Evolutionary conservation across 2,329 filamentous ascomycete species (phyloP).

Genomic region (Fusarium musae): DNA sequence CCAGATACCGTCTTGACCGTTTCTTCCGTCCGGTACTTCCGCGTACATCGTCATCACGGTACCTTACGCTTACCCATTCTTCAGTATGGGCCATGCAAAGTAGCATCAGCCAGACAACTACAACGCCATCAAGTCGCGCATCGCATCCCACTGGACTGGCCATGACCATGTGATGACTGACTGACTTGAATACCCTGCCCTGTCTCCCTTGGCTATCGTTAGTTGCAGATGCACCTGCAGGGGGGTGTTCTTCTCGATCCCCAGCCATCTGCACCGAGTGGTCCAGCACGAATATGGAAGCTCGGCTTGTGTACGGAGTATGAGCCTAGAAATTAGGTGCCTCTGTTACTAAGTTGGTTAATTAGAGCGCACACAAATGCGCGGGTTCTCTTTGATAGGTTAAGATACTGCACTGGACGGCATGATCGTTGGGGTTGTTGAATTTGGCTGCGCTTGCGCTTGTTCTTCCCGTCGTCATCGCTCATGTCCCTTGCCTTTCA

Average conservation of each 20-base stretch:
- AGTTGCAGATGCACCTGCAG: conserved; percentile 41
- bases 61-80: conserved; percentile 12
- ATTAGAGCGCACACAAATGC: conserved; percentile 36
- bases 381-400: neutral
- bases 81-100: conserved; percentile 8
- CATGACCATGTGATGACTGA: conserved; percentile 40
- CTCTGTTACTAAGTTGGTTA: neutral
- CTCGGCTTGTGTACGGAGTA: conserved; percentile 25
- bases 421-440: conserved; percentile 17
- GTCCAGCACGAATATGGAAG: conserved; percentile 40
- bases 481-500: conserved; percentile 22
- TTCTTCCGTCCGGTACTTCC: conserved; percentile 29
- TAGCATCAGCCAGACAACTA: conserved; percentile 34
- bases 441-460: conserved; percentile 38
- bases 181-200: conserved; percentile 15
- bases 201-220: conserved; percentile 26
- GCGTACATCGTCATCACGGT: neutral
- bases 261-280: conserved; percentile 45
- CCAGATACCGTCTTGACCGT: conserved; percentile 18
- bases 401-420: neutral
- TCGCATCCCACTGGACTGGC: conserved; percentile 28
- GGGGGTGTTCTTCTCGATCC: conserved; percentile 28
- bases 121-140: conserved; percentile 32
- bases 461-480: conserved; percentile 36
- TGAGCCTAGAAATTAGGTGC: conserved; percentile 22